These are phyloP conservation scores for Cymbidium sinense DNA, from an alignment of 106 monocot species.

Conservation along the genomic window DNA sequence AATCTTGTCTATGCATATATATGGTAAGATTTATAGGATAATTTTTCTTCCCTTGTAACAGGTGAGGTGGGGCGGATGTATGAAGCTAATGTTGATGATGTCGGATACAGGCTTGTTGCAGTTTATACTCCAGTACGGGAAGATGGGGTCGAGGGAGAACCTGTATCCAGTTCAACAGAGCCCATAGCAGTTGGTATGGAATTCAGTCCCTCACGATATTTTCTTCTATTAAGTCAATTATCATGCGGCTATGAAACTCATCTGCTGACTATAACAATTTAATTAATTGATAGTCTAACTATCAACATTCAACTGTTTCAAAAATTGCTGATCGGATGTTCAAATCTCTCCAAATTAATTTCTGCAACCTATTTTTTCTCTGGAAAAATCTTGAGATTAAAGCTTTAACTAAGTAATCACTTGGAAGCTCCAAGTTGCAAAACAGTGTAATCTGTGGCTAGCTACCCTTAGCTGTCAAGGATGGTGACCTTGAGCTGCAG, in stretches of 20 bases:
- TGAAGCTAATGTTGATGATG: slow-evolving; percentile 98
- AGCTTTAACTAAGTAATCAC: neutral
- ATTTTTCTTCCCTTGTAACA: slow-evolving; percentile 20
- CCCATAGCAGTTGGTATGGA: slow-evolving; percentile 80
- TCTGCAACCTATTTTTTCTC: neutral
- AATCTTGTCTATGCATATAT: neutral
- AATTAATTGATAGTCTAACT: neutral
- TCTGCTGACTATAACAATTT: neutral
- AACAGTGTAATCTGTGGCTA: no score
- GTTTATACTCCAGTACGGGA: slow-evolving; percentile 93
- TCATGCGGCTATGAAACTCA: neutral
- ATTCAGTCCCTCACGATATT: neutral
- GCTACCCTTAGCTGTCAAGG: no score
- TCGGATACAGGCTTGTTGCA: slow-evolving; percentile 81
- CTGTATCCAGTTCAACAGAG: slow-evolving; percentile 88
- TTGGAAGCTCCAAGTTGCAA: no score
- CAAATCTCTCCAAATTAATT: neutral
- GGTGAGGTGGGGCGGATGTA: slow-evolving; percentile 88
- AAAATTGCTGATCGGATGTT: neutral
- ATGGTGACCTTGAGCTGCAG: no score
- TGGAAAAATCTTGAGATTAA: neutral
- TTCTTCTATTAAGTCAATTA: neutral
- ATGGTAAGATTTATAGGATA: neutral
- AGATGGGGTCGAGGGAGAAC: slow-evolving; percentile 81
- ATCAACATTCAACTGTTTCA: neutral